Base-by-base conservation (phyloP, 805 yeast genomes). In the Barnettozyma pratensis region DNA sequence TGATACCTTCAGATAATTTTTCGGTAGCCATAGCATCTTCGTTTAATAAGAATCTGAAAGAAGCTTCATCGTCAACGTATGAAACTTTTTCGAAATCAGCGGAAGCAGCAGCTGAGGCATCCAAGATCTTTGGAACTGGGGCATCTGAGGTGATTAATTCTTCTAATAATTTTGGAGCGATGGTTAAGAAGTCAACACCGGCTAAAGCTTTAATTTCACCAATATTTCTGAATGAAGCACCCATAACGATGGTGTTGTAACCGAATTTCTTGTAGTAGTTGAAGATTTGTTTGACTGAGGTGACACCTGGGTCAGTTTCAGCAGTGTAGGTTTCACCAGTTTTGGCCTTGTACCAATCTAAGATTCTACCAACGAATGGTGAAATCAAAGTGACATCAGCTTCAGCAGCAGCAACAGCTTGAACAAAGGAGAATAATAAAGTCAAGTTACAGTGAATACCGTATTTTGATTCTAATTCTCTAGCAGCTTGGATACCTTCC, bases 401-500 rank as follows among this genome's bases (percentile, higher is more conserved):
- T 77, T 94, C 99, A 59, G 99, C 99, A 76, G 92, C 86, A 50
- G 99, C 97, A 66, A 94, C 97, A 58, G 99, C 99, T 77, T 94
- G 99, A 49, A 81, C 87, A 66, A 89, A 88, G 37, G 97, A 87
- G 84, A 94, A 94, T 66, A 94, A 79, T 61, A 94, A 75, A 50
- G 99, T 94, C 78, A 94, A 80, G 82, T 94, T 94, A 75, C 86
- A 80, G 83, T 94, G 98, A 63, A 94, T 81, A 45, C 82, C 90
- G 77, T 94, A 78, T 72, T 94, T 82, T 58, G 83, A 71, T 79
- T 94, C 99, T 69, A 94, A 80, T 70, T 87, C 96, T 70, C 83
- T 81, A 50, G 99, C 99, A 61, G 99, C 99, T 73, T 88, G 96
- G 70, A 94, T 94, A 79, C 99, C 99, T 76, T 94, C 99, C 87